A percentile compares a stretch with the other conserved stretches of the same genome.
Evolutionary conservation across 2,329 filamentous ascomycete genomes (phyloP).

Genomic region (Epichloe typhina): DNA sequence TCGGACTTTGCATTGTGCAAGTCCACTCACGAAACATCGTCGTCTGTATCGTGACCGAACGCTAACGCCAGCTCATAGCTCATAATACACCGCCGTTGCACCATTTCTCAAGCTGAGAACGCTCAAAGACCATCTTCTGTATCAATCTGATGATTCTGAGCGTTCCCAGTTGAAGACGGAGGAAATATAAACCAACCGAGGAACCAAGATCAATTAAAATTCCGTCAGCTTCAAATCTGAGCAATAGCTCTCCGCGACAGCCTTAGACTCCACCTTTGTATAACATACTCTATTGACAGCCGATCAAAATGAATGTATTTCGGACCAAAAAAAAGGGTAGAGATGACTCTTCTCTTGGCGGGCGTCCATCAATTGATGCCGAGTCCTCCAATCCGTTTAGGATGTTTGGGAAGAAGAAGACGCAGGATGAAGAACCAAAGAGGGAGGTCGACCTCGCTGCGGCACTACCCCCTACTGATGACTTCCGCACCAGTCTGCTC

Average conservation of each 20-base stretch:
- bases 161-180: not conserved
- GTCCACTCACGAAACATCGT: not conserved
- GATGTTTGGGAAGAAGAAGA: slow-evolving; percentile 44
- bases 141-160: not conserved
- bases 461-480: slow-evolving; percentile 72
- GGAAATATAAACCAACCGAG: not conserved
- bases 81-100: not conserved
- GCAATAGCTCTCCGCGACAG: not conserved
- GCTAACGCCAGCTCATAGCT: not conserved
- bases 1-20: not conserved
- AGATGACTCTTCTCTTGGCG: slow-evolving; percentile 35
- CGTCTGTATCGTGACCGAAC: not conserved
- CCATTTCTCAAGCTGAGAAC: not conserved
- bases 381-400: slow-evolving; percentile 40
- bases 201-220: not conserved
- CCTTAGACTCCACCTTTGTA: not conserved
- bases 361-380: slow-evolving; percentile 39
- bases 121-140: not conserved
- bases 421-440: slow-evolving; percentile 43
- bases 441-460: slow-evolving; percentile 57
- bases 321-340: slow-evolving; percentile 60
- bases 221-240: not conserved
- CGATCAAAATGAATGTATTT: slow-evolving; percentile 54
- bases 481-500: slow-evolving; percentile 88
- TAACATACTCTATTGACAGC: not conserved